Base-by-base conservation (phyloP, 345 rosid genomes). In the Laguncularia racemosa region DNA sequence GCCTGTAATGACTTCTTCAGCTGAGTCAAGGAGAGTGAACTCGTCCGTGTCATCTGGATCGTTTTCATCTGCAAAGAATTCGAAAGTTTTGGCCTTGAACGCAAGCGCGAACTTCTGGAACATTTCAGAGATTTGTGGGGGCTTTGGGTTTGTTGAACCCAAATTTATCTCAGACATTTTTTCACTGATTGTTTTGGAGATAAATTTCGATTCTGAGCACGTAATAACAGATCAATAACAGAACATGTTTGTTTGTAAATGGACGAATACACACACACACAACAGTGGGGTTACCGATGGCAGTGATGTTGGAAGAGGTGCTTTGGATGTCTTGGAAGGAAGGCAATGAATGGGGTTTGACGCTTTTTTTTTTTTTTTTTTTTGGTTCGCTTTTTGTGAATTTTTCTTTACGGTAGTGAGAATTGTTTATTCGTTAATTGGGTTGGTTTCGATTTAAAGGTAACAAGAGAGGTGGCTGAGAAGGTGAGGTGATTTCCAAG, bases 61-160 rank as follows among this genome's bases (percentile, higher is more conserved):
- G 48, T 59, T 84, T 0, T 85, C 96, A 17, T 88, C 96, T 54
- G 80, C 79, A 69, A 93, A 89, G 81, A 93, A 78, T 57, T 93
- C 99, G 81, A 71, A 82, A 6, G 99, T 93, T 61, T 87, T 89
- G 74, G 91, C 62, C 79, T 89, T 86, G 75, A 93, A 81, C 33
- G 99, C 97, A 57, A 87, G 64, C 18, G 99, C 99, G 71, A 93
- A 81, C 68, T 93, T 93, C 79, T 82, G 89, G 63, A 93, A 87
- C 99, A 89, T 93, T 44, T 79, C 74, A 0, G 97, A 93, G 67
- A 93, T 78, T 62, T 82, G 97, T 1, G 95, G 95, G 15, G 76
- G 80, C 56, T 80, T 86, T 16, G 73, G 59, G 2, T 76, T 43
- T 3, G 72, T 44, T 28, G 75, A 17, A 79, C 85, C 68, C 40